phyloP scores from a whole-genome alignment of 495 filamentous ascomycete species.

The Chaetomium tenue region DNA sequence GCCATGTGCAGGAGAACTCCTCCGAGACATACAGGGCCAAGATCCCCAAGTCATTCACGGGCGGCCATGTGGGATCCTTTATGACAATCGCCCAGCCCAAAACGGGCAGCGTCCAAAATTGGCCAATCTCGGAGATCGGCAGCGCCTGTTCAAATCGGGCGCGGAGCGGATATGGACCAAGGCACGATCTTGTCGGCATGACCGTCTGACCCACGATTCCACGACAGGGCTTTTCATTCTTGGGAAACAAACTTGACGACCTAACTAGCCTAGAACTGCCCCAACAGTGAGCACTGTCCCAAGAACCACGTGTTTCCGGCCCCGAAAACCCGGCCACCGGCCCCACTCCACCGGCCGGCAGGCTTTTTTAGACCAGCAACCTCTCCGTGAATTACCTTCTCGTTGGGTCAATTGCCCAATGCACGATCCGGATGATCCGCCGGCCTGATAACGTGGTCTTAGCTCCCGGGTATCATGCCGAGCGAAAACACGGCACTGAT shows the following conservation, averaged over 20 bases:
- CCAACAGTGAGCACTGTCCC: too few species aligned
- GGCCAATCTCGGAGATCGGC: conserved; percentile 20
- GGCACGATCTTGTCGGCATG: conserved; percentile 7
- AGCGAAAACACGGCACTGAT: neutral
- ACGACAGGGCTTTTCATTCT: neutral
- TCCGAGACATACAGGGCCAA: neutral
- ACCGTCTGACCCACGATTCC: conserved; percentile 9
- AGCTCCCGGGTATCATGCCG: neutral
- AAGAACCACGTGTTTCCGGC: neutral
- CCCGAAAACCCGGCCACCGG: too few species aligned
- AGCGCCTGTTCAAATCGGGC: conserved; percentile 1
- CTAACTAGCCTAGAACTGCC: too few species aligned
- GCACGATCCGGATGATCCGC: neutral
- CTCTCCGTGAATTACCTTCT: neutral
- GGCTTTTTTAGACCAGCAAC: neutral
- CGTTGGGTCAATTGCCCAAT: neutral
- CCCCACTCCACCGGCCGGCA: neutral
- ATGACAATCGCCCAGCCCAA: conserved; percentile 5
- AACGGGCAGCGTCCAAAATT: conserved; percentile 4
- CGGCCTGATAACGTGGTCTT: neutral
- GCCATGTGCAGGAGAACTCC: neutral
- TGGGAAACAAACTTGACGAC: neutral
- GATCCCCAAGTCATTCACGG: neutral
- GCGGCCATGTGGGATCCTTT: neutral
- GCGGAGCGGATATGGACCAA: conserved; percentile 5